phyloP scores from a whole-genome alignment of 2,329 filamentous ascomycete species.

The Pyrenochaeta sp. region DNA sequence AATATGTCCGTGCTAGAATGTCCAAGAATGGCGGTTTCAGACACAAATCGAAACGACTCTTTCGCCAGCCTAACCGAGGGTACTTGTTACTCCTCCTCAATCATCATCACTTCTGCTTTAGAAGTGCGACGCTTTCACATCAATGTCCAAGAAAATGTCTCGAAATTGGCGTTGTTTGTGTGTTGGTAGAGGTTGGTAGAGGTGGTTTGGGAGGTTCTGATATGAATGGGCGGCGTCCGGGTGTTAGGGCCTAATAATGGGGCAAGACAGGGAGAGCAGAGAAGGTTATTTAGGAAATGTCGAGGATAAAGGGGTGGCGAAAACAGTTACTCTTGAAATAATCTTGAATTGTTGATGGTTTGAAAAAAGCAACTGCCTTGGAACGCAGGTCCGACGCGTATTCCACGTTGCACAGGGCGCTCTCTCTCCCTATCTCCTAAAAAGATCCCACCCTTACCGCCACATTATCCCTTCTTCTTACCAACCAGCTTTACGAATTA shows the following conservation, averaged over 20 bases:
- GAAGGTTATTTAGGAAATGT: too few relatives aligned
- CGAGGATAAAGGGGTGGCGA: too few relatives aligned
- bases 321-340: conserved; percentile 1
- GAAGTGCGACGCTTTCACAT: not conserved
- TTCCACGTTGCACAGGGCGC: conserved; percentile 16
- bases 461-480: conserved; percentile 19
- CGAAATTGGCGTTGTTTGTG: too few relatives aligned
- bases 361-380: conserved; percentile 18
- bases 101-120: not conserved
- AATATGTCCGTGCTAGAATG: too few relatives aligned
- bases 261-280: too few relatives aligned
- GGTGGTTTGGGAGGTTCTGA: too few relatives aligned
- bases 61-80: not conserved
- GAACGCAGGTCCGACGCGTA: conserved; percentile 18
- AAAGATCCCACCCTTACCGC: conserved; percentile 15
- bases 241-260: too few relatives aligned
- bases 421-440: conserved; percentile 8
- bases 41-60: too few relatives aligned
- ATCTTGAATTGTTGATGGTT: conserved; percentile 2
- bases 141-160: too few relatives aligned
- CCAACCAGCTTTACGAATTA: conserved; percentile 9
- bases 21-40: too few relatives aligned
- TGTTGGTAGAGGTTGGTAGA: too few relatives aligned
- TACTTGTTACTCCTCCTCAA: not conserved
- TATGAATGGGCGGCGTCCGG: too few relatives aligned